These are phyloP conservation scores for Trametes gibbosa DNA, from an alignment of 768 basidiomycete species.

Conservation along the genomic window DNA sequence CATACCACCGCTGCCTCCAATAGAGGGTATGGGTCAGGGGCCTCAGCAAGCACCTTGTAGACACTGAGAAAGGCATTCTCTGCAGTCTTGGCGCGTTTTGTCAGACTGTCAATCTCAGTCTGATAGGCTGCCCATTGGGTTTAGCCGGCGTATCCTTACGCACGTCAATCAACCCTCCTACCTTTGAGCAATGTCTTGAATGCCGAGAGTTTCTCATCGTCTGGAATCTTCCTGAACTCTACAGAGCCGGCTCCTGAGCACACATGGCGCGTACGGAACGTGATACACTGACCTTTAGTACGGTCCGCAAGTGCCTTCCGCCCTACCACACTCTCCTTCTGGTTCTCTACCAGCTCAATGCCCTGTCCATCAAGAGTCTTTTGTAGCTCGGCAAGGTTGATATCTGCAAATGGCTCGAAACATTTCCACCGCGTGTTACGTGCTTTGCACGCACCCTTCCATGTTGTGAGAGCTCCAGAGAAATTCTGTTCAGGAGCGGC, in stretches of 20 bases:
- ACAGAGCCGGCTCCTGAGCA: neutral
- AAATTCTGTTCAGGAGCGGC: constrained; percentile 69
- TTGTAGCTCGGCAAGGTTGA: constrained; percentile 87
- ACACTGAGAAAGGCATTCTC: constrained; percentile 97
- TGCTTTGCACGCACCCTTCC: constrained; percentile 64
- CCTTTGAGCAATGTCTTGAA: constrained; percentile 92
- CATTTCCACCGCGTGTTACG: neutral
- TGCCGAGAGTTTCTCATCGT: constrained; percentile 80
- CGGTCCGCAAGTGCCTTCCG: constrained; percentile 93
- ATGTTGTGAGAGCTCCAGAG: constrained; percentile 87
- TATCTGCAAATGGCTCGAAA: constrained; percentile 46
- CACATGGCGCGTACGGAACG: neutral
- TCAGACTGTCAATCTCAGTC: constrained; percentile 92
- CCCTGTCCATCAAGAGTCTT: constrained; percentile 92
- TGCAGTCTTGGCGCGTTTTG: constrained; percentile 85
- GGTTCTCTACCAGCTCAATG: constrained; percentile 95
- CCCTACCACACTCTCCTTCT: constrained; percentile 94
- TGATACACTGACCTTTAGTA: constrained; percentile 75
- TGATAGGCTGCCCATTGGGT: constrained; percentile 82
- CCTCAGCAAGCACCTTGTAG: constrained; percentile 95
- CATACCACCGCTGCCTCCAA: constrained; percentile 89
- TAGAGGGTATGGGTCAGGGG: constrained; percentile 95
- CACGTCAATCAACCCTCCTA: constrained; percentile 32
- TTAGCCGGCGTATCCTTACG: neutral
- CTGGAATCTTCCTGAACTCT: constrained; percentile 97